phyloP scores from a whole-genome alignment of 768 basidiomycete genomes.

The Tremella mesenterica region DNA sequence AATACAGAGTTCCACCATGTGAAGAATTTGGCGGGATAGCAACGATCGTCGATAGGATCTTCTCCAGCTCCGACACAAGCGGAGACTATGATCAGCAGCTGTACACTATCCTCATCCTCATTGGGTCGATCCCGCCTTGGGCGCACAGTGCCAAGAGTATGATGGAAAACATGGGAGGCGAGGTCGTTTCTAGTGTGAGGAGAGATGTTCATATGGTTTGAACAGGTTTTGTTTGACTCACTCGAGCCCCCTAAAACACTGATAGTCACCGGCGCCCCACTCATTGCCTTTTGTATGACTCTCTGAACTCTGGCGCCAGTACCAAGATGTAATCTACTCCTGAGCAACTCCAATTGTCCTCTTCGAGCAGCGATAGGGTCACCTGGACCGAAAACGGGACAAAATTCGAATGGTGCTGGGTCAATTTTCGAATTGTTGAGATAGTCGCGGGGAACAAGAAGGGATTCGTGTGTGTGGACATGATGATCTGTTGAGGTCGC shows the following conservation, averaged over 20 bases:
- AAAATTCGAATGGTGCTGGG: conserved; percentile 72
- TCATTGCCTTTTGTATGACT: conserved; percentile 70
- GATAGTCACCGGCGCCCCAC: conserved; percentile 79
- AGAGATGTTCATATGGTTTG: too few relatives aligned
- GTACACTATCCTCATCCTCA: neutral
- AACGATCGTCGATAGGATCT: conserved; percentile 69
- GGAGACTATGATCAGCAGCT: conserved; percentile 56
- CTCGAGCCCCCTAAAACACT: conserved; percentile 82
- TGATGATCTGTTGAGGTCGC: neutral
- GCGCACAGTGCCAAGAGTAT: too few relatives aligned
- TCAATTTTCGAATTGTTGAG: conserved; percentile 55
- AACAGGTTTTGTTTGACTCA: too few relatives aligned
- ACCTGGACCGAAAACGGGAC: conserved; percentile 73
- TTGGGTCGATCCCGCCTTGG: neutral
- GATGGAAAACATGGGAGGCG: too few relatives aligned
- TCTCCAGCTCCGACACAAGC: conserved; percentile 90
- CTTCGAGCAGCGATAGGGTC: conserved; percentile 73
- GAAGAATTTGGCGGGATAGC: conserved; percentile 94
- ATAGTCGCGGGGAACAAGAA: conserved; percentile 62
- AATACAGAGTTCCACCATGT: conserved; percentile 97
- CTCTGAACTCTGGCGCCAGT: conserved; percentile 74
- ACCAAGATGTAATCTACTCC: conserved; percentile 66
- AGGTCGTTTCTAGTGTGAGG: too few relatives aligned
- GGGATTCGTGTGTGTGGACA: conserved; percentile 14
- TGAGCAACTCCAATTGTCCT: conserved; percentile 62